Percentiles rank a stretch among this genome's conserved stretches.
phyloP scores from a whole-genome alignment of 345 rosid species.

The Brassica carinata region DNA sequence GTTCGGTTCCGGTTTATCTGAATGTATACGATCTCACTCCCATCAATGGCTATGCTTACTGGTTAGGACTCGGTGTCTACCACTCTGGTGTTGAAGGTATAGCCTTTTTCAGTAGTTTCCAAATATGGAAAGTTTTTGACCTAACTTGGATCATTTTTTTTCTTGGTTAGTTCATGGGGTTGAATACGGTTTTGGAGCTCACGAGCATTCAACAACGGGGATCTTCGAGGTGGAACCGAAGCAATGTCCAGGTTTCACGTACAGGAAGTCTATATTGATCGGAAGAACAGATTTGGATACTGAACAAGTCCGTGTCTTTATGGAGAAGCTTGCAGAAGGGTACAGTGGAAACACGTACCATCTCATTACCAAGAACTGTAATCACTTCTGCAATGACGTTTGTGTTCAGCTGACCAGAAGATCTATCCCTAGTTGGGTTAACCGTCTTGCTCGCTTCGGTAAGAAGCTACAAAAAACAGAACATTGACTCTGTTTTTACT shows the following conservation, averaged over 20 bases:
- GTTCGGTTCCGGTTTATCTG: slow-evolving; percentile 85
- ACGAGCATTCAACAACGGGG: slow-evolving; percentile 78
- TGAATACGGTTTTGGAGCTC: slow-evolving; percentile 96
- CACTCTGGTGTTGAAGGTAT: slow-evolving; percentile 98
- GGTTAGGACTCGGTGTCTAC: slow-evolving; percentile 96
- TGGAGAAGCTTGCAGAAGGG: slow-evolving; percentile 79
- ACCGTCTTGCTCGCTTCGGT: slow-evolving; percentile 52
- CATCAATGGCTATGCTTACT: slow-evolving; percentile 94
- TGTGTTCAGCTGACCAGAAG: slow-evolving; percentile 67
- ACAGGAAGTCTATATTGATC: slow-evolving; percentile 87
- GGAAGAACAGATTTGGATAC: slow-evolving; percentile 93
- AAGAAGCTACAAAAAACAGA: slow-evolving; percentile 30
- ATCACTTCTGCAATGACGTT: slow-evolving; percentile 90
- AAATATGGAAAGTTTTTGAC: slow-evolving; percentile 33
- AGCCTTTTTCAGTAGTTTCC: slow-evolving; percentile 18
- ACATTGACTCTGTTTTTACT: slow-evolving; percentile 1
- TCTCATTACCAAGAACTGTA: slow-evolving; percentile 92
- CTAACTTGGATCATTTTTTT: slow-evolving; percentile 8
- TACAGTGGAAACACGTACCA: slow-evolving; percentile 81
- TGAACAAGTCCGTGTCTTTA: slow-evolving; percentile 65
- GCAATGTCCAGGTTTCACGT: slow-evolving; percentile 92
- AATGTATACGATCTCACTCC: slow-evolving; percentile 97
- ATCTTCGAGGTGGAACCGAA: slow-evolving; percentile 93
- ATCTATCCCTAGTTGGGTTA: slow-evolving; percentile 87
- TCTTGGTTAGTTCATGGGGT: slow-evolving; percentile 66